These are phyloP conservation scores for Talaromyces sp. DNA, from an alignment of 2,329 filamentous ascomycete species.

Conservation along the genomic window DNA sequence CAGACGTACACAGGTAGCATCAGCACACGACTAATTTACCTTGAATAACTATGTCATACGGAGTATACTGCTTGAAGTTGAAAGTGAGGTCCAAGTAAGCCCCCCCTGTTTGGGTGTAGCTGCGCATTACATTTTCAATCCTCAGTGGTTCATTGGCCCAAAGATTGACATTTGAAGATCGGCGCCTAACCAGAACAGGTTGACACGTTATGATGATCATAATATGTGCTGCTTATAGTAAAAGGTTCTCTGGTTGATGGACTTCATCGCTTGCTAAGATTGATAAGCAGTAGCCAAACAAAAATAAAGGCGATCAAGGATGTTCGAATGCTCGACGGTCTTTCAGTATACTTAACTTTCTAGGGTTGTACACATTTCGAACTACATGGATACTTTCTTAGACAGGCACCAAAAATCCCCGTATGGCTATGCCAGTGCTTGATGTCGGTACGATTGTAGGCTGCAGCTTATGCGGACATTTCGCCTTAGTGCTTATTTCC, in stretches of 20 bases:
- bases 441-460: neutral
- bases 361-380: neutral
- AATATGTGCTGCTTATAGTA: neutral
- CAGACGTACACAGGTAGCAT: neutral
- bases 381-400: neutral
- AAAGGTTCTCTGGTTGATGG: neutral
- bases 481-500: neutral
- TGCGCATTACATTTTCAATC: neutral
- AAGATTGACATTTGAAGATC: neutral
- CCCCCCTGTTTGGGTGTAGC: neutral
- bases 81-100: neutral
- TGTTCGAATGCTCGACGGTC: neutral
- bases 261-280: neutral
- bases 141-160: neutral
- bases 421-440: neutral
- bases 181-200: neutral
- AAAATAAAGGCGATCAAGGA: neutral
- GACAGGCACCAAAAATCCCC: conserved; percentile 5
- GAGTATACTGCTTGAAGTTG: neutral
- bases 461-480: neutral
- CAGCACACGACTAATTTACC: neutral
- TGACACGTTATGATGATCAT: neutral
- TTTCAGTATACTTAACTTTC: neutral
- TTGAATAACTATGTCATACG: neutral
- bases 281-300: neutral